Percentiles rank a stretch among this genome's conserved stretches.
These are phyloP conservation scores for Pleurozium schreberi DNA, from an alignment of 225 moss, liverwort and hornwort species.

Conservation along the genomic window DNA sequence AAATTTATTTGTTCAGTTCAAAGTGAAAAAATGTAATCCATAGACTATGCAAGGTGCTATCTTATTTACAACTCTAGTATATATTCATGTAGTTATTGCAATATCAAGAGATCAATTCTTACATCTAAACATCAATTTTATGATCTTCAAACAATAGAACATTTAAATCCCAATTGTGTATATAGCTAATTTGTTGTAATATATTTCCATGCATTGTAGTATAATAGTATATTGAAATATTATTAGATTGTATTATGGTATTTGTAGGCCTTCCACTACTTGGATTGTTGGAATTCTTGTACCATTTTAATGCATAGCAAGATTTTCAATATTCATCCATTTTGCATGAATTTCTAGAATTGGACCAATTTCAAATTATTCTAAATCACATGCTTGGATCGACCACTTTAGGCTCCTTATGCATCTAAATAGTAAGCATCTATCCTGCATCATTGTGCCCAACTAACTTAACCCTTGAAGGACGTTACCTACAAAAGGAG, in stretches of 20 bases:
- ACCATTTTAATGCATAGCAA: neutral
- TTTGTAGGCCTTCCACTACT: neutral
- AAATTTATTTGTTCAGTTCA: neutral
- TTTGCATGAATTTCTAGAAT: neutral
- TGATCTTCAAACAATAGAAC: neutral
- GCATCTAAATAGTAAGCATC: neutral
- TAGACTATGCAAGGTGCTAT: neutral
- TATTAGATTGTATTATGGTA: neutral
- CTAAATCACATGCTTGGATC: neutral
- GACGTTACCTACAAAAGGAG: too few species aligned
- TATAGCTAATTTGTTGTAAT: rapidly evolving
- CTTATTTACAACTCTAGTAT: neutral
- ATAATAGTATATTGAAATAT: neutral
- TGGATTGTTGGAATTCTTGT: neutral
- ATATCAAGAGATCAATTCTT: neutral
- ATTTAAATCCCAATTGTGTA: neutral
- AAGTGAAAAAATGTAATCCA: neutral
- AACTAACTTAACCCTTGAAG: too few species aligned
- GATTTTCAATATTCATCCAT: neutral
- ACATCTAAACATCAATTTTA: neutral
- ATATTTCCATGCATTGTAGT: too few species aligned
- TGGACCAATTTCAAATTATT: neutral
- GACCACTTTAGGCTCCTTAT: neutral
- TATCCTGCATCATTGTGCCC: too few species aligned
- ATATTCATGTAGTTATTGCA: neutral